A percentile compares a stretch with the other conserved stretches of the same genome.
Conservation (phyloP, 1,139 yeast species). For the Yamadazyma taylorii region DNA sequence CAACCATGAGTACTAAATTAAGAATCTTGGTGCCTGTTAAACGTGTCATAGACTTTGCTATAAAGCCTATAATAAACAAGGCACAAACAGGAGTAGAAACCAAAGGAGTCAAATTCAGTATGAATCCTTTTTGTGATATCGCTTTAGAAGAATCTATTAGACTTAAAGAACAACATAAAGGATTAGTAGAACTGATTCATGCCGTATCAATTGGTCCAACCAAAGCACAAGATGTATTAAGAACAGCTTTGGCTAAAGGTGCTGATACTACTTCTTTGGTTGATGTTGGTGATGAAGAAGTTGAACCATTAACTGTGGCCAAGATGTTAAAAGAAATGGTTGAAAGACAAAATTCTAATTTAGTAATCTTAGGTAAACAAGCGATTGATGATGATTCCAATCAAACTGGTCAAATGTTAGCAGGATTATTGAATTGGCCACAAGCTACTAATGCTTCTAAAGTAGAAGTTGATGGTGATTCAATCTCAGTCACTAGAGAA, state of each 20-base stretch:
- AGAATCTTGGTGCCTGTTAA: conserved; percentile 91
- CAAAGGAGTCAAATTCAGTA: conserved; percentile 87
- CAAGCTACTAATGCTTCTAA: conserved; percentile 97
- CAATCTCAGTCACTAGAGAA: conserved; percentile 81
- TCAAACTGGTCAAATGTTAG: conserved; percentile 97
- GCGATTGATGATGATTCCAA: conserved; percentile 94
- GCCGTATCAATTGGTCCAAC: conserved; percentile 91
- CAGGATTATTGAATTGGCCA: conserved; percentile 94
- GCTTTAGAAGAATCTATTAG: conserved; percentile 91
- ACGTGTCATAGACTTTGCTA: conserved; percentile 90
- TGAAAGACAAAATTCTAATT: conserved; percentile 67
- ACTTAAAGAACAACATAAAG: conserved; percentile 67
- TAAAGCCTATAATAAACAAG: conserved; percentile 90
- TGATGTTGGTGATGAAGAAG: conserved; percentile 68
- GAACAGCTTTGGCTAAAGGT: conserved; percentile 93
- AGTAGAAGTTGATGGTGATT: conserved; percentile 63
- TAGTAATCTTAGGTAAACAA: conserved; percentile 90
- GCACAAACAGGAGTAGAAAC: conserved; percentile 85
- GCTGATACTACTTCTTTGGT: conserved; percentile 83
- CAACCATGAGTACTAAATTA: conserved; percentile 50
- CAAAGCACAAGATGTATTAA: conserved; percentile 83
- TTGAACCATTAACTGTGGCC: conserved; percentile 92
- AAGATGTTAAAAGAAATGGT: conserved; percentile 77
- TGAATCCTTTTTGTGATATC: conserved; percentile 96
- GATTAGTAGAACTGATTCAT: conserved; percentile 77